Percentiles rank a stretch among this genome's conserved stretches.
Conservation (phyloP, 345 rosid species). For the Arabis alpina region DNA sequence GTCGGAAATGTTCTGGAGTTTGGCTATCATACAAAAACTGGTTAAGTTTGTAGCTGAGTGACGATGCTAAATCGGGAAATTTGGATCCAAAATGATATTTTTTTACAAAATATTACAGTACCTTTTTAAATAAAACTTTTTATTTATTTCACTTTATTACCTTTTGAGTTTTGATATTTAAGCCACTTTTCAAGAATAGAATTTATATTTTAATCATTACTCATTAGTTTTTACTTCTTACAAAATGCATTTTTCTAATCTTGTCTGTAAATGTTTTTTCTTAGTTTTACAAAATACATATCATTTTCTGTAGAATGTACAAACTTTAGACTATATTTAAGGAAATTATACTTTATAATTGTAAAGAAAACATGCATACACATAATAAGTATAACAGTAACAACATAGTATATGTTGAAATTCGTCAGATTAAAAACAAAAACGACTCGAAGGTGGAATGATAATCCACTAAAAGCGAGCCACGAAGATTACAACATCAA, state of each 20-base stretch:
- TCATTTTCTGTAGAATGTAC: too few relatives aligned
- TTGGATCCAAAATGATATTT: not conserved
- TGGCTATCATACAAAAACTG: slow-evolving; percentile 11
- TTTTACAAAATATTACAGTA: too few relatives aligned
- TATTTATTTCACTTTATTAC: too few relatives aligned
- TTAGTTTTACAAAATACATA: too few relatives aligned
- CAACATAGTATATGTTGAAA: slow-evolving; percentile 23
- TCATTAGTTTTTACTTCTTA: too few relatives aligned
- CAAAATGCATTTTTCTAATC: too few relatives aligned
- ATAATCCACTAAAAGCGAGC: slow-evolving; percentile 22
- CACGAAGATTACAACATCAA: slow-evolving; percentile 30
- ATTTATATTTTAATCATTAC: too few relatives aligned
- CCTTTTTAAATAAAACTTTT: too few relatives aligned
- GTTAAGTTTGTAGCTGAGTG: slow-evolving; percentile 9
- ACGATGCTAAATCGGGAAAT: not conserved
- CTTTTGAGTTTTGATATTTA: too few relatives aligned
- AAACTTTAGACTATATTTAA: not conserved
- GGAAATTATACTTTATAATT: not conserved
- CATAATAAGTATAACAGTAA: slow-evolving; percentile 12
- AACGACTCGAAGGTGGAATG: not conserved
- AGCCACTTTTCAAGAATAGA: too few relatives aligned
- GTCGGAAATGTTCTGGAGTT: slow-evolving; percentile 17
- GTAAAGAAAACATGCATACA: slow-evolving; percentile 7
- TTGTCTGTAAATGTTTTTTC: too few relatives aligned
- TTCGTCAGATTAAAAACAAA: slow-evolving; percentile 24